These are phyloP conservation scores for Dendrobium chrysotoxum DNA, from an alignment of 106 monocot genomes.

Conservation along the genomic window DNA sequence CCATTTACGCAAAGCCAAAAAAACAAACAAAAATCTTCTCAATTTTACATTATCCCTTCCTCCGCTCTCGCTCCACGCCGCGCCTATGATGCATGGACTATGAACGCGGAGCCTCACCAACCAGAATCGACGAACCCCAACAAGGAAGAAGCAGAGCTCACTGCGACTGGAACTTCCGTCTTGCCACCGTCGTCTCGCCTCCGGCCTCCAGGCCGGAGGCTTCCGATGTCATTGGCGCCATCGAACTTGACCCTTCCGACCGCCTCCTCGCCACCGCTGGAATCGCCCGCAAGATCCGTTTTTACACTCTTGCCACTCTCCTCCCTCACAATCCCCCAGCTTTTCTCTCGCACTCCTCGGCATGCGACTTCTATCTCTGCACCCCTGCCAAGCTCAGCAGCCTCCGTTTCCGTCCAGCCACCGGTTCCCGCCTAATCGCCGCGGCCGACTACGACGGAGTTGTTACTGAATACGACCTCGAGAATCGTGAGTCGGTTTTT, in stretches of 20 bases:
- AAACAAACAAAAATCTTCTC: background rate
- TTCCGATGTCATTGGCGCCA: slow-evolving; percentile 68
- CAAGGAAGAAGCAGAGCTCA: slow-evolving; percentile 17
- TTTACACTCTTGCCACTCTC: slow-evolving; percentile 24
- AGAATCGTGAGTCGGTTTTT: slow-evolving; percentile 27
- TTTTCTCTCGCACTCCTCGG: slow-evolving; percentile 13
- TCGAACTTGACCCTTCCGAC: slow-evolving; percentile 56
- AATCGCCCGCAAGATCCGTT: slow-evolving; percentile 69
- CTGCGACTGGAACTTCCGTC: slow-evolving; percentile 70
- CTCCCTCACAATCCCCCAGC: background rate
- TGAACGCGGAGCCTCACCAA: background rate
- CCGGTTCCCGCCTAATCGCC: slow-evolving; percentile 18
- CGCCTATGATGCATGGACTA: slow-evolving; percentile 9
- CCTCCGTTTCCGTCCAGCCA: slow-evolving; percentile 46
- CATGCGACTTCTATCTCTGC: slow-evolving; percentile 54
- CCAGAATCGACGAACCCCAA: background rate
- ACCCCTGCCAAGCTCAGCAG: slow-evolving; percentile 94
- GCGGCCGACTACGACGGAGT: slow-evolving; percentile 95
- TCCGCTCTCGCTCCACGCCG: background rate
- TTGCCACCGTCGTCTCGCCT: slow-evolving; percentile 39
- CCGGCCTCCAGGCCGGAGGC: slow-evolving; percentile 1
- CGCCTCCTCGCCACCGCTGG: slow-evolving; percentile 79
- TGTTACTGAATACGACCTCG: slow-evolving; percentile 92
- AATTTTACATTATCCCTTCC: background rate
- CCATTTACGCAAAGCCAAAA: background rate